Base-by-base conservation (phyloP, 805 yeast species). In the Zygosaccharomyces bisporus region DNA sequence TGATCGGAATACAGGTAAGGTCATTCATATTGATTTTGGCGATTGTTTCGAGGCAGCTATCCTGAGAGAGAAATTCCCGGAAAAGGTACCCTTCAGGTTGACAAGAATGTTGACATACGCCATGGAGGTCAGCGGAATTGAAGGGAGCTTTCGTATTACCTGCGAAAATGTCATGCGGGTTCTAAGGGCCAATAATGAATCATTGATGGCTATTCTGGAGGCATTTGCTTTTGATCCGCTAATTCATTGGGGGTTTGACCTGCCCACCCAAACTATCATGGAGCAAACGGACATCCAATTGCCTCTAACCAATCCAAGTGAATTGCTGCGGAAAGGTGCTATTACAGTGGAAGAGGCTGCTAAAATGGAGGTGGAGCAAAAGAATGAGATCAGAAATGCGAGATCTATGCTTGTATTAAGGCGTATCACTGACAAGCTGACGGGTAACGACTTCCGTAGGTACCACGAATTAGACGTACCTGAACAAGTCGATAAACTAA, bases 11-110 rank as follows among this genome's bases (percentile, higher is more conserved):
- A 88, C 98, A 0, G 99, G 99, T 49, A 89, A 91, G 59, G 96
- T 93, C 41, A 78, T 93, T 30, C 99, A 93, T 62, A 91, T 93
- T 67, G 99, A 93, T 73, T 93, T 91, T 67, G 99, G 99, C 53
- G 99, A 93, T 63, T 93, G 99, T 76, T 93, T 93, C 60, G 99
- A 93, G 63, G 96, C 98, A 2, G 99, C 99, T 0, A 89, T 91
- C 39, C 69, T 93, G 49, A 79, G 99, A 54, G 99, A 95, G 55
- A 93, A 93, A 62, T 95, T 86, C 64, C 99, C 99, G 0, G 99
- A 93, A 59, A 91, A 90, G 64, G 99, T 93, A 18, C 99, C 99
- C 6, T 93, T 93, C 71, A 76, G 99, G 64, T 74, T 93, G 46
- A 93, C 99, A 0, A 74, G 99, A 65, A 93, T 93, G 99, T 73